Conservation (phyloP, 1,284 basidiomycete species). For the Omphalotus olearius region DNA sequence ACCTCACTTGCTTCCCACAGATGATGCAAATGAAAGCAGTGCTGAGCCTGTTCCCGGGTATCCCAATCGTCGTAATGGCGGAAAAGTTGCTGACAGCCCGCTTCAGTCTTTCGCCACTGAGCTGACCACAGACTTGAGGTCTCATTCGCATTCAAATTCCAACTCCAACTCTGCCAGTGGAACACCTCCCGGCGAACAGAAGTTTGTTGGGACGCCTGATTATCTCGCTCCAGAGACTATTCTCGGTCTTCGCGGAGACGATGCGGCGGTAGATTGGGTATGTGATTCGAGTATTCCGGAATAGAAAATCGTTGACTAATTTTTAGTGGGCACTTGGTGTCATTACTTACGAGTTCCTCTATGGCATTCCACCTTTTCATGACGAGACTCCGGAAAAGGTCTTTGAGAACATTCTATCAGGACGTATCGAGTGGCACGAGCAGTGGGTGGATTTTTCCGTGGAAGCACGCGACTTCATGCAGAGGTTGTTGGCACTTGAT, state of each 20-base stretch:
- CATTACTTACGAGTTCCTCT: conserved; percentile 97
- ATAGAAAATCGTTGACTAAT: too few species aligned
- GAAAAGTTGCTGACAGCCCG: conserved; percentile 64
- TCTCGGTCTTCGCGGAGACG: conserved; percentile 92
- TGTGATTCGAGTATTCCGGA: conserved; percentile 22
- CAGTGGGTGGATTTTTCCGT: conserved; percentile 86
- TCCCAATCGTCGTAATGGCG: conserved; percentile 51
- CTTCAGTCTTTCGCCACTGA: conserved; percentile 79
- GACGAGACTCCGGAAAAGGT: conserved; percentile 96
- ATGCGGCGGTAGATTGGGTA: conserved; percentile 96
- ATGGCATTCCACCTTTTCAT: conserved; percentile 97
- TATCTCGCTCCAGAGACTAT: conserved; percentile 97
- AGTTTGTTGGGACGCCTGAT: conserved; percentile 96
- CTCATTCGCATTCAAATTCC: conserved; percentile 49
- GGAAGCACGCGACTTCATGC: conserved; percentile 91
- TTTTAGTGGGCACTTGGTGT: conserved; percentile 94
- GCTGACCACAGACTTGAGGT: conserved; percentile 76
- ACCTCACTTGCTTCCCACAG: conserved; percentile 64
- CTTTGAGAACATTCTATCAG: conserved; percentile 98
- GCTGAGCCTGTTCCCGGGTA: conserved; percentile 66
- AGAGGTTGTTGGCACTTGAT: conserved; percentile 81
- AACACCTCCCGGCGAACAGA: conserved; percentile 80
- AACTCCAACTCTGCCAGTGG: conserved; percentile 41
- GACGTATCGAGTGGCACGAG: conserved; percentile 94
- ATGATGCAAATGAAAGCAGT: conserved; percentile 75